Percentiles rank a stretch among this genome's conserved stretches.
These are phyloP conservation scores for Emmonsia crescens DNA, from an alignment of 2,329 filamentous ascomycete genomes.

Conservation along the genomic window DNA sequence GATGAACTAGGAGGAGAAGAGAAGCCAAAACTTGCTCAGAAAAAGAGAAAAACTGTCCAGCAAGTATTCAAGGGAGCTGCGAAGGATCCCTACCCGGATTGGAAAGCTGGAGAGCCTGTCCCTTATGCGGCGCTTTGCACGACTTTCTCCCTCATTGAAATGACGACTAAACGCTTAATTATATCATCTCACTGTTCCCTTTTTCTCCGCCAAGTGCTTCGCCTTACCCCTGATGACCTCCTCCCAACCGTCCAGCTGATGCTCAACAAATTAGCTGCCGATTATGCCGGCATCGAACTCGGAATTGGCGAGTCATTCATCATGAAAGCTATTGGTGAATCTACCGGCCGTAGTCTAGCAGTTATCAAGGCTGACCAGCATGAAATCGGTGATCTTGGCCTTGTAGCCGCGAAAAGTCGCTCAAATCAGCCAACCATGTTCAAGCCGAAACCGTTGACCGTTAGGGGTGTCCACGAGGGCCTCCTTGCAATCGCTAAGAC, in stretches of 20 bases:
- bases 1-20: conserved; percentile 48
- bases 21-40: conserved; percentile 60
- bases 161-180: conserved; percentile 81
- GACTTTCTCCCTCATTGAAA: conserved; percentile 88
- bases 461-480: conserved; percentile 76
- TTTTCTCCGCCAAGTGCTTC: conserved; percentile 87
- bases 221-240: conserved; percentile 78
- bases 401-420: conserved; percentile 91
- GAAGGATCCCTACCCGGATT: conserved; percentile 87
- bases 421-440: conserved; percentile 97
- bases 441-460: conserved; percentile 82
- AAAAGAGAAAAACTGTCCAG: conserved; percentile 71
- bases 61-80: conserved; percentile 56
- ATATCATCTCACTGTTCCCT: conserved; percentile 83
- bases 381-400: conserved; percentile 86
- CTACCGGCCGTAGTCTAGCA: conserved; percentile 73
- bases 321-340: conserved; percentile 96
- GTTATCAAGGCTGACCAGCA: conserved; percentile 94
- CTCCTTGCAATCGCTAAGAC: conserved; percentile 81
- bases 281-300: conserved; percentile 91
- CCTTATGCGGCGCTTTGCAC: conserved; percentile 91
- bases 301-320: conserved; percentile 98
- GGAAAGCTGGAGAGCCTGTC: conserved; percentile 77
- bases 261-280: conserved; percentile 95
- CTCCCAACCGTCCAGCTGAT: conserved; percentile 84